phyloP scores from a whole-genome alignment of 768 basidiomycete species.

The Coprinellus micaceus region DNA sequence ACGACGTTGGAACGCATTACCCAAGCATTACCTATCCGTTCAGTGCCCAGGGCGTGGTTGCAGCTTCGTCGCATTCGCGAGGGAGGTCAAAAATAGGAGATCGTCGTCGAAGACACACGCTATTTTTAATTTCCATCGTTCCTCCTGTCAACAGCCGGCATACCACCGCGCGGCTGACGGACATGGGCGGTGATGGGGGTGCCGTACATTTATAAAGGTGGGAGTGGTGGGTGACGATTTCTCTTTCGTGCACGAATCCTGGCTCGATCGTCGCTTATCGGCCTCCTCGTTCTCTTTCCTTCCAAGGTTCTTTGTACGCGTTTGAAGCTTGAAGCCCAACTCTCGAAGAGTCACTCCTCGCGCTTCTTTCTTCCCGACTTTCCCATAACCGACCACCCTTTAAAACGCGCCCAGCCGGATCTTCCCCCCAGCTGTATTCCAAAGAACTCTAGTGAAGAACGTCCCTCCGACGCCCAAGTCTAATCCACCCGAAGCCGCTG shows the following conservation, averaged over 20 bases:
- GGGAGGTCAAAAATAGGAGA: no score
- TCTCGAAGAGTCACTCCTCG: conserved; percentile 1
- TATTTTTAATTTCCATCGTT: no score
- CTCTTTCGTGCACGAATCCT: neutral
- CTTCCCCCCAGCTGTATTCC: neutral
- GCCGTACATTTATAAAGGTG: neutral
- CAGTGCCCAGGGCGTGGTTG: no score
- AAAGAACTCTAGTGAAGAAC: no score
- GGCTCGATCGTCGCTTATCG: conserved; percentile 1
- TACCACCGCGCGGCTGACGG: neutral
- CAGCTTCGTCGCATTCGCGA: no score
- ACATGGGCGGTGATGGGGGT: conserved; percentile 1
- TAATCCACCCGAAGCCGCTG: neutral
- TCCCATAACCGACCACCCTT: neutral
- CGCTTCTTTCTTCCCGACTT: neutral
- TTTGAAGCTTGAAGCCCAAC: neutral
- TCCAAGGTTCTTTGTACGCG: neutral
- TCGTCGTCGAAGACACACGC: neutral
- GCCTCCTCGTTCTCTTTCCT: neutral
- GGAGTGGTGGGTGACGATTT: neutral
- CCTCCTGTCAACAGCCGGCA: neutral
- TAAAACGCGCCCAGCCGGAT: neutral
- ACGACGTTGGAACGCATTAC: neutral
- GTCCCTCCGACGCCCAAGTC: conserved; percentile 5
- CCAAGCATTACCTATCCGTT: no score